Base-by-base conservation (phyloP, 2,329 filamentous ascomycete genomes). In the Aaosphaeria arxii region DNA sequence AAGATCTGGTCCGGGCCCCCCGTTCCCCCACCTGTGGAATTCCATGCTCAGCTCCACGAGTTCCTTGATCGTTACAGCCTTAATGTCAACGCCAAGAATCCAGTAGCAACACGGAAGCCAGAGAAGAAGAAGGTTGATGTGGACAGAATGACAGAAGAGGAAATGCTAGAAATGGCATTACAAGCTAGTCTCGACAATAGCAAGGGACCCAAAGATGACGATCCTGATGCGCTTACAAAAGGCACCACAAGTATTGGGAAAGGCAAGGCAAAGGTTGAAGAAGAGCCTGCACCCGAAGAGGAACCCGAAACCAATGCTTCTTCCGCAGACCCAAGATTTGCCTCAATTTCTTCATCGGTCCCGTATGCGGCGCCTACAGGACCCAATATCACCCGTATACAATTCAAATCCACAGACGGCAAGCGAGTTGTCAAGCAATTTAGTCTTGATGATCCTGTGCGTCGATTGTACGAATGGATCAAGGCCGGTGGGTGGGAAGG, bases 31-130 rank as follows among this genome's bases (percentile, higher is more conserved):
- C 75, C 90, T 0, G 69, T 80, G 7, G 91, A 96, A 11, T 97
- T 99, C 59, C 82, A 95, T 51, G 89, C 91, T 64, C 89, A 96
- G 64, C 79, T 99, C 2, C 88, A 90, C 63, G 92, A 97, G 70
- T 99, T 99, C 61, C 81, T 99, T n/a, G 94, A 97, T 66, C 84
- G 94, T 28, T 99, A 97, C 74, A 96, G 91, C 65, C 77, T 99
- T 44, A 89, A 88, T 30, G 83, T 84, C 40, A 87, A 89, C 62
- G 92, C 87, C 66, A 95, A 95, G 74, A 99, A 99, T 64, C 94
- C 94, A 0, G 90, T 99, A 4, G 87, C 90, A 28, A 87, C 84
- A 66, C 77, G 86, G 46, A 89, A 89, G 69, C 79, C 85, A 3
- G 87, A 90, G 63, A 79, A 80, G 47, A 86, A 86, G 64, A 78